Evolutionary conservation across 1,139 yeast species (phyloP).

Genomic region (Meyerozyma elateridarum): DNA sequence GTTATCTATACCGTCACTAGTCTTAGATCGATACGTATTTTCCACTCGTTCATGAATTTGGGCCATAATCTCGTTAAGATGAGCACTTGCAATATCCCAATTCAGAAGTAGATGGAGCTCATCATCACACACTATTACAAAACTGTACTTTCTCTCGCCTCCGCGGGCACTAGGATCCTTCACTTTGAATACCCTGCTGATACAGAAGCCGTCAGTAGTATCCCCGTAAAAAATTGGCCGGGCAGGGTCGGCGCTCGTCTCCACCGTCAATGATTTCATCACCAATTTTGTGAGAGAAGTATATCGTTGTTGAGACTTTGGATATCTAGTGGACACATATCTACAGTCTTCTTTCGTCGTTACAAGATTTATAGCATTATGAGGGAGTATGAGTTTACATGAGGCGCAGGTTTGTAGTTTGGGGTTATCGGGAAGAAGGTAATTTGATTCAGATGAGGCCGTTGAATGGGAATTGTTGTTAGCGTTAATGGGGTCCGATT

Average conservation of each 20-base stretch:
- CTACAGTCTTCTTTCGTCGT: constrained; percentile 23
- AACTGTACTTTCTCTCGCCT: constrained; percentile 66
- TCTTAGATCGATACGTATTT: constrained; percentile 12
- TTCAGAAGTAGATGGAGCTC: constrained; percentile 49
- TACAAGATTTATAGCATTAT: constrained; percentile 25
- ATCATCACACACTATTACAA: constrained; percentile 58
- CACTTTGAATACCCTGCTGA: constrained; percentile 62
- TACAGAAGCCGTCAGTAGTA: constrained; percentile 59
- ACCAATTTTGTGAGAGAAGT: constrained; percentile 56
- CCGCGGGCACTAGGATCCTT: constrained; percentile 73
- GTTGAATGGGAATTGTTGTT: constrained; percentile 7
- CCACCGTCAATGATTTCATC: constrained; percentile 67
- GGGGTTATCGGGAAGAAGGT: constrained; percentile 22
- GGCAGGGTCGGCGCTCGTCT: constrained; percentile 60
- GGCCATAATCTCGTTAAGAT: constrained; percentile 48
- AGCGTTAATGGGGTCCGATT: constrained; percentile 16
- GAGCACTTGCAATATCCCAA: constrained; percentile 54
- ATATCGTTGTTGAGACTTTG: constrained; percentile 49
- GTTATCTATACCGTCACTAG: constrained; percentile 32
- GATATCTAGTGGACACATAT: constrained; percentile 57
- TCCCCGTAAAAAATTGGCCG: constrained; percentile 74
- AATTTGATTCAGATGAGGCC: constrained; percentile 9
- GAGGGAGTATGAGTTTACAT: constrained; percentile 50
- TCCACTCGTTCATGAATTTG: constrained; percentile 44
- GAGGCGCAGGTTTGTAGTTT: constrained; percentile 53